phyloP scores from a whole-genome alignment of 2,329 filamentous ascomycete genomes.

The Monosporascus sp. region DNA sequence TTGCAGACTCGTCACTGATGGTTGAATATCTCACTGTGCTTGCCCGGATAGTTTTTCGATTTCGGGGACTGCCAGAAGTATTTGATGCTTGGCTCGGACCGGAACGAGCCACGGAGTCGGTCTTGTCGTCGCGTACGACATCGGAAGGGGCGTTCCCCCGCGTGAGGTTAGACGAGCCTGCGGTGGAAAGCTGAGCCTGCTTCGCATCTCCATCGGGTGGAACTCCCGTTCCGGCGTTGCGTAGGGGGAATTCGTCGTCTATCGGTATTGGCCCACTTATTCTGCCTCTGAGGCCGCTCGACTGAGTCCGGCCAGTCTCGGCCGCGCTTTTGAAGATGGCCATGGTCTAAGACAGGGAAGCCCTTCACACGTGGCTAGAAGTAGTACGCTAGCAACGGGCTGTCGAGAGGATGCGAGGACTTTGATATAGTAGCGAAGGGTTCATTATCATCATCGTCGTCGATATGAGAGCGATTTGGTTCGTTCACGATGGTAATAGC shows the following conservation, averaged over 20 bases:
- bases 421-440: neutral
- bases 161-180: conserved; percentile 15
- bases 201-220: conserved; percentile 26
- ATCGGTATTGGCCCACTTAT: conserved; percentile 60
- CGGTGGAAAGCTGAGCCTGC: conserved; percentile 11
- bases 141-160: conserved; percentile 14
- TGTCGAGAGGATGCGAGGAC: conserved; percentile 11
- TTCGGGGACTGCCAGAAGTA: conserved; percentile 21
- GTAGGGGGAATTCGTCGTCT: conserved; percentile 50
- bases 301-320: conserved; percentile 34
- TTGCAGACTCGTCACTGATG: conserved; percentile 36
- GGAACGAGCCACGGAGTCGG: conserved; percentile 14
- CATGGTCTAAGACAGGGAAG: conserved; percentile 22
- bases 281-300: conserved; percentile 48
- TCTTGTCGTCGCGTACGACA: conserved; percentile 15
- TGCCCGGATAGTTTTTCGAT: conserved; percentile 32
- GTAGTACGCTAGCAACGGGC: conserved; percentile 15
- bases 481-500: neutral
- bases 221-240: conserved; percentile 35
- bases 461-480: too few species aligned
- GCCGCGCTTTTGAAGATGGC: conserved; percentile 42
- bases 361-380: conserved; percentile 6
- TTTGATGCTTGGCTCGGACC: conserved; percentile 23
- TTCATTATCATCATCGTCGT: neutral
- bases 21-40: conserved; percentile 43